Conservation (phyloP, 2,329 filamentous ascomycete genomes). For the Neophaeococcomyces mojaviensis region DNA sequence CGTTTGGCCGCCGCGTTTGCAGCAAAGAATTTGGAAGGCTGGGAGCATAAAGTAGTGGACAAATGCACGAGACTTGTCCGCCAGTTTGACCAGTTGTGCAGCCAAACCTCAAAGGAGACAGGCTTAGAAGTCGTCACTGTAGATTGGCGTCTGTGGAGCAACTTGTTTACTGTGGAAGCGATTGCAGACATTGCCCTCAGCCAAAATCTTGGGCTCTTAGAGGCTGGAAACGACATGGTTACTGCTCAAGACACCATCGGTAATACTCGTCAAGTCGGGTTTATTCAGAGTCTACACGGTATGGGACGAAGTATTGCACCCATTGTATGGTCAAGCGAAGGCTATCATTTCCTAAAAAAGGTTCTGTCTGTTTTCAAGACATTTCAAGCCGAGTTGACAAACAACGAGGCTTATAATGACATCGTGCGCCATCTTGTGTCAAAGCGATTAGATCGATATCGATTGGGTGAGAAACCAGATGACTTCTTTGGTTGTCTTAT, state of each 20-base stretch:
- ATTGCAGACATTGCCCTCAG: conserved; percentile 50
- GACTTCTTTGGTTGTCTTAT: conserved; percentile 38
- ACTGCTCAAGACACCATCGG: conserved; percentile 22
- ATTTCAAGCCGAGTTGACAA: conserved; percentile 21
- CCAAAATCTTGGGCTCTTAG: conserved; percentile 48
- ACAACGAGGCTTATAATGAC: conserved; percentile 23
- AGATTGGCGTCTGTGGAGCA: conserved; percentile 46
- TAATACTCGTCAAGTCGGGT: not conserved
- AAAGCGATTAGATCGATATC: conserved; percentile 28
- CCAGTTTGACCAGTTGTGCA: conserved; percentile 29
- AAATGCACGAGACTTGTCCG: conserved; percentile 16
- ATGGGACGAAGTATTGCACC: not conserved
- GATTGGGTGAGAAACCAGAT: conserved; percentile 47
- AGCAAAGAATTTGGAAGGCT: conserved; percentile 32
- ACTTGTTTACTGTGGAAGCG: conserved; percentile 48
- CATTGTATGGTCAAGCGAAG: not conserved
- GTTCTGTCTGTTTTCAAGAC: not conserved
- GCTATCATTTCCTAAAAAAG: not conserved
- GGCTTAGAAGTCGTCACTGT: conserved; percentile 40
- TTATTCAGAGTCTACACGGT: not conserved
- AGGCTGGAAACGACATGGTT: conserved; percentile 35
- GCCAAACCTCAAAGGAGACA: conserved; percentile 29
- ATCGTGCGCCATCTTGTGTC: conserved; percentile 26
- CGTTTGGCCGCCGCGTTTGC: conserved; percentile 31
- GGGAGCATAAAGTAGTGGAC: conserved; percentile 35